A percentile compares a stretch with the other conserved stretches of the same genome.
Conservation (phyloP, 352 stramenopile genomes). For the Peronospora destructor region DNA sequence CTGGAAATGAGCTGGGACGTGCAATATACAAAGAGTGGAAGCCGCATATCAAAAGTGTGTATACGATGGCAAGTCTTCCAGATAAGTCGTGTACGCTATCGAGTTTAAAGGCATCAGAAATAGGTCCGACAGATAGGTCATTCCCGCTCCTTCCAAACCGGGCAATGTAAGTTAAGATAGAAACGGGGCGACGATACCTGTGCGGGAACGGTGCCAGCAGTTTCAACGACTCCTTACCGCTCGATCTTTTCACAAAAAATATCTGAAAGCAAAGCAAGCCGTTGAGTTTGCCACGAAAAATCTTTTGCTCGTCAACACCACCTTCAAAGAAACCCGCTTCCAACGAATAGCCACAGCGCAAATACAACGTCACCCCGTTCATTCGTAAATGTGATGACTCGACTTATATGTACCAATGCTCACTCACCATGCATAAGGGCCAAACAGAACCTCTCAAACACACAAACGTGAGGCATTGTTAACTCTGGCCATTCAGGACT, state of each 20-base stretch:
- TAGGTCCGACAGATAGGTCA: conserved; percentile 13
- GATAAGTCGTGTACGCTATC: conserved; percentile 16
- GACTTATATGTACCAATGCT: conserved; percentile 20
- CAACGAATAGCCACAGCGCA: conserved; percentile 7
- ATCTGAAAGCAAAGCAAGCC: conserved; percentile 42
- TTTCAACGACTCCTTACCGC: conserved; percentile 24
- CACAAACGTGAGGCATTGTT: conserved; percentile 3
- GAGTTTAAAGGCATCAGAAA: conserved; percentile 12
- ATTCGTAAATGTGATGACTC: conserved; percentile 7
- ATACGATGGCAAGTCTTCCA: conserved; percentile 23
- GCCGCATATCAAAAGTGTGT: conserved; percentile 11
- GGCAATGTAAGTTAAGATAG: conserved; percentile 7
- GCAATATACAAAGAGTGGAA: conserved; percentile 2
- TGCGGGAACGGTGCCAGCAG: conserved; percentile 32
- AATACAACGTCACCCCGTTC: conserved; percentile 14
- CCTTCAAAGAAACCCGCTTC: conserved; percentile 20
- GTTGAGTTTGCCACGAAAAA: neutral
- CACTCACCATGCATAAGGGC: neutral
- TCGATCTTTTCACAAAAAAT: conserved; percentile 56
- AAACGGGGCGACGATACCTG: conserved; percentile 18
- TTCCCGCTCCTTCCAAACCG: neutral
- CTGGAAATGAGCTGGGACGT: no score
- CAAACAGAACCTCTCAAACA: neutral
- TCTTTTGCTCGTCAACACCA: neutral
- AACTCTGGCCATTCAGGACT: conserved; percentile 57